phyloP scores from a whole-genome alignment of 805 yeast genomes.

The Cephaloascus fragrans region DNA sequence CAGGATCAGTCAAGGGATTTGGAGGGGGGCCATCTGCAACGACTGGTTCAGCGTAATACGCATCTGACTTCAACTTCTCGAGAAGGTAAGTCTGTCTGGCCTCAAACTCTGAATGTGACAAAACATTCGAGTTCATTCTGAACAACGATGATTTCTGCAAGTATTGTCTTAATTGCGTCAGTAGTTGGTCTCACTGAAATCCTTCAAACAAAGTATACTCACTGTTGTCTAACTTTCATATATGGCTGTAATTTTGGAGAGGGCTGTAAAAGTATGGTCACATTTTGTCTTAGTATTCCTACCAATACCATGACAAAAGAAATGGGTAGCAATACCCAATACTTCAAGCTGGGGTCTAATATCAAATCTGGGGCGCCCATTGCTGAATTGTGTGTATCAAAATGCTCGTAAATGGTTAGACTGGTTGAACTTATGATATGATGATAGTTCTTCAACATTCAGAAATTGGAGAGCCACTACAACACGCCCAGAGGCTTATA shows the following conservation, averaged over 20 bases:
- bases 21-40: conserved; percentile 25
- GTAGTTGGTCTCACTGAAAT: conserved; percentile 1
- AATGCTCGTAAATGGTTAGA: neutral
- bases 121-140: conserved; percentile 39
- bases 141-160: conserved; percentile 51
- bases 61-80: conserved; percentile 39
- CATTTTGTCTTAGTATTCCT: conserved; percentile 66
- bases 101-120: conserved; percentile 44
- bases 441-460: neutral
- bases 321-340: conserved; percentile 90
- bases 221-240: conserved; percentile 45
- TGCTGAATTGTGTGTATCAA: conserved; percentile 2
- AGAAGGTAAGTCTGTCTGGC: conserved; percentile 39
- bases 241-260: conserved; percentile 43
- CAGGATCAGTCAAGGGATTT: conserved; percentile 66
- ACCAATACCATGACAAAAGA: conserved; percentile 83
- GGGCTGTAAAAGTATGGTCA: conserved; percentile 52
- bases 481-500: no score
- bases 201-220: conserved; percentile 2
- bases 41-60: conserved; percentile 41
- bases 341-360: conserved; percentile 72
- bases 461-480: neutral
- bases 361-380: conserved; percentile 39
- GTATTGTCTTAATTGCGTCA: conserved; percentile 32
- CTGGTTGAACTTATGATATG: neutral